A percentile compares a stretch with the other conserved stretches of the same genome.
Conservation (phyloP, 2,329 filamentous ascomycete genomes). For the Aspergillus uvarum region DNA sequence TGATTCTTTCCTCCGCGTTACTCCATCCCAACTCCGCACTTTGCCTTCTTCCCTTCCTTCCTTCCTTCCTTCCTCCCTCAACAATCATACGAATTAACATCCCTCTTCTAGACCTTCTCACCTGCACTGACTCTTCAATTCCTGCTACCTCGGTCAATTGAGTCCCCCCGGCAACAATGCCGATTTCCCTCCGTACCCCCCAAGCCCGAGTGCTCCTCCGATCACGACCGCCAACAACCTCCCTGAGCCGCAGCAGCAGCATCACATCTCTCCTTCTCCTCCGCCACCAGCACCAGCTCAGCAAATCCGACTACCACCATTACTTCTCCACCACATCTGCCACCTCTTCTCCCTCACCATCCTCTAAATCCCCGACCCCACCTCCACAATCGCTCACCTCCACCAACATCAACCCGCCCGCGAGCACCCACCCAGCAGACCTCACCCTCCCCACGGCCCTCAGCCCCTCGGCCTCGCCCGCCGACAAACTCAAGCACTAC, state of each 20-base stretch:
- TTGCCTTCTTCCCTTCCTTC: too few relatives aligned
- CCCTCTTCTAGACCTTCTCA: too few relatives aligned
- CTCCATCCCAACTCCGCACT: too few relatives aligned
- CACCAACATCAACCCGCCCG: conserved; percentile 65
- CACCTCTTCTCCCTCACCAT: conserved; percentile 1
- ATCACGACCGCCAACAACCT: not conserved
- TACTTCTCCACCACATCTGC: not conserved
- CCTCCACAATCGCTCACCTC: conserved; percentile 16
- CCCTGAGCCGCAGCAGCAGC: not conserved
- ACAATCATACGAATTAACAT: not conserved
- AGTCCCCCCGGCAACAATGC: conserved; percentile 4
- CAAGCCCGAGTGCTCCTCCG: conserved; percentile 7
- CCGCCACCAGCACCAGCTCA: not conserved
- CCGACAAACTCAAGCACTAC: conserved; percentile 33
- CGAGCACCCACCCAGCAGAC: conserved; percentile 69
- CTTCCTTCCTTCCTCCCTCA: too few relatives aligned
- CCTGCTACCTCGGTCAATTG: not conserved
- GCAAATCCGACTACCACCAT: not conserved
- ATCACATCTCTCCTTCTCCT: not conserved
- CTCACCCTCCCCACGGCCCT: conserved; percentile 62
- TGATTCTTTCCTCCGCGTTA: too few relatives aligned
- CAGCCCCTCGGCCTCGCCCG: conserved; percentile 43
- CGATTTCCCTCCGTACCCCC: conserved; percentile 10
- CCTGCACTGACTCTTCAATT: not conserved
- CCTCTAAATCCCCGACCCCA: conserved; percentile 10